Percentiles rank a stretch among this genome's conserved stretches.
These are phyloP conservation scores for Ustilago crameri DNA, from an alignment of 1,284 basidiomycete genomes.

Conservation along the genomic window DNA sequence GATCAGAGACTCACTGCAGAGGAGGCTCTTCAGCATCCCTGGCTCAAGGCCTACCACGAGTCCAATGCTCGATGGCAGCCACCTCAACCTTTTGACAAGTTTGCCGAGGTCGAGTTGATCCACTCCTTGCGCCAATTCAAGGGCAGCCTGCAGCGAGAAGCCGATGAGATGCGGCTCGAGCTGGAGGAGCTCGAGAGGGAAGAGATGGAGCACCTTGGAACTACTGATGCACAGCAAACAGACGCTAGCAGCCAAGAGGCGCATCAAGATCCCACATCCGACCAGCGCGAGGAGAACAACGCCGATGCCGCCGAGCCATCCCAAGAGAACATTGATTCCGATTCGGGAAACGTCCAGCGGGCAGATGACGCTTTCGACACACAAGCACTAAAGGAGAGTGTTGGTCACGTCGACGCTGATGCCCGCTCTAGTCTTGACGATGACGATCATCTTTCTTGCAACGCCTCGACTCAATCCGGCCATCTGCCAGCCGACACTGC, in stretches of 20 bases:
- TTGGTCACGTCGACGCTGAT: slow-evolving; percentile 35
- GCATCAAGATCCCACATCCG: background rate
- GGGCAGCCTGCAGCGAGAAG: slow-evolving; percentile 57
- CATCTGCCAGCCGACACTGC: slow-evolving; percentile 37
- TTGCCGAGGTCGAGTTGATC: slow-evolving; percentile 64
- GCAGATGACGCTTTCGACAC: slow-evolving; percentile 47
- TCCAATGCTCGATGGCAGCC: slow-evolving; percentile 55
- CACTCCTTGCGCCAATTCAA: slow-evolving; percentile 60
- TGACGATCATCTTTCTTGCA: slow-evolving; percentile 33
- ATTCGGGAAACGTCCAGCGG: slow-evolving; percentile 54
- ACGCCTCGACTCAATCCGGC: slow-evolving; percentile 42
- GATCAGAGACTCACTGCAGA: slow-evolving; percentile 61
- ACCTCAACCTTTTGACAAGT: slow-evolving; percentile 58
- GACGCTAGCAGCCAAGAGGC: background rate
- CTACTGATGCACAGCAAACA: slow-evolving; percentile 1
- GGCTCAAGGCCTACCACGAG: slow-evolving; percentile 64
- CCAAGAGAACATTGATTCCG: background rate
- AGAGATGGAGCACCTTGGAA: slow-evolving; percentile 36
- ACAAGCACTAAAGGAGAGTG: background rate
- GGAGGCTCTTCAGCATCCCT: slow-evolving; percentile 64
- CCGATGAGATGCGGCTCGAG: slow-evolving; percentile 58
- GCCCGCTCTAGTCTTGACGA: slow-evolving; percentile 19
- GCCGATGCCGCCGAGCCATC: background rate
- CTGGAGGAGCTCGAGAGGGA: slow-evolving; percentile 52
- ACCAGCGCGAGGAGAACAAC: background rate